phyloP scores from a whole-genome alignment of 192 early-diverging fungal genomes.

The Coemansia sp. region DNA sequence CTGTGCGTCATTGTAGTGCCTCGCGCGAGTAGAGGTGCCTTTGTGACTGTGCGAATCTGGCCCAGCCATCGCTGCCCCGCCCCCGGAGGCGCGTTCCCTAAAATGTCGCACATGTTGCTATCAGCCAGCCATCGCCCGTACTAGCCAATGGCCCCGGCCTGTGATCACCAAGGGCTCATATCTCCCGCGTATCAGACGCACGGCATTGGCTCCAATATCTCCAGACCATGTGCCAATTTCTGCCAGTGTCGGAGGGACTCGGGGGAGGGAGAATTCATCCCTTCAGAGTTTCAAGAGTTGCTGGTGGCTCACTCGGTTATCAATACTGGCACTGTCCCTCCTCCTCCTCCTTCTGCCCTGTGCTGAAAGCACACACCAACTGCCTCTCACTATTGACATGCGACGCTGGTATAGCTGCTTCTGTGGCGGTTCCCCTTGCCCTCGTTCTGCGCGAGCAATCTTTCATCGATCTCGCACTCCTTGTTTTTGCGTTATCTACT shows the following conservation, averaged over 20 bases:
- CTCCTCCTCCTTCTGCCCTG: background rate
- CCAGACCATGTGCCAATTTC: background rate
- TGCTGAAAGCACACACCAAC: background rate
- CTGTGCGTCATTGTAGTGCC: background rate
- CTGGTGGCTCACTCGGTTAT: background rate
- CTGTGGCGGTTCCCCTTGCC: background rate
- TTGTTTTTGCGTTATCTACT: background rate
- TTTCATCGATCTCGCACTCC: background rate
- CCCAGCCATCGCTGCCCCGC: background rate
- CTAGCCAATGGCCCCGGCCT: background rate
- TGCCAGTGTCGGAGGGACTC: background rate
- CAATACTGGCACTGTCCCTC: background rate
- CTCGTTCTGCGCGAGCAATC: background rate
- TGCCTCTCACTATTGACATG: background rate
- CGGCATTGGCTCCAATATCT: conserved; percentile 1
- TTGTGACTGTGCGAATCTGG: conserved; percentile 6
- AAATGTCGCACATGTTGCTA: background rate
- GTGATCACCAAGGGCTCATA: conserved; percentile 1
- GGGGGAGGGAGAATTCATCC: background rate
- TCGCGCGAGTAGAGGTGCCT: background rate
- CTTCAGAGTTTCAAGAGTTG: background rate
- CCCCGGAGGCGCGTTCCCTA: too few species aligned
- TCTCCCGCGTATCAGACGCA: background rate
- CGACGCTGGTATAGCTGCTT: background rate
- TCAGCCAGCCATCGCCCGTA: conserved; percentile 5